A percentile compares a stretch with the other conserved stretches of the same genome.
phyloP scores from a whole-genome alignment of 805 yeast genomes.

The Jamesozyma rosinii region DNA sequence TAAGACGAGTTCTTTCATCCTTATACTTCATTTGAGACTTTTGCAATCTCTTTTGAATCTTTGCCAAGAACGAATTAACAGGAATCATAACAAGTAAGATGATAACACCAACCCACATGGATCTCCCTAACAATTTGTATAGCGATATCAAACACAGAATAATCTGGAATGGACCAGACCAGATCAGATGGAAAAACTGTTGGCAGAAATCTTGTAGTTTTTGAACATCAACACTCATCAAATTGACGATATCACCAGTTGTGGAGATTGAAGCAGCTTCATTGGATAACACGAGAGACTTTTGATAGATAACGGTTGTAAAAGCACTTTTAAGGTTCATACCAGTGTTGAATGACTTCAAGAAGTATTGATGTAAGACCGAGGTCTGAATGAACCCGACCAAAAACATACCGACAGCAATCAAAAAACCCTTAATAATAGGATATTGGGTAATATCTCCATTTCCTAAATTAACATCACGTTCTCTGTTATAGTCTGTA shows the following conservation, averaged over 20 bases:
- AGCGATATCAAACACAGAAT: constrained; percentile 63
- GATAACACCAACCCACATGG: constrained; percentile 95
- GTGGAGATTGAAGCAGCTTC: constrained; percentile 63
- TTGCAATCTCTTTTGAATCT: constrained; percentile 61
- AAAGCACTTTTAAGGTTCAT: constrained; percentile 66
- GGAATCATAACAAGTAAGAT: constrained; percentile 76
- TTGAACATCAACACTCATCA: constrained; percentile 91
- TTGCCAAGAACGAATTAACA: constrained; percentile 60
- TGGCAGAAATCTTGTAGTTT: constrained; percentile 77
- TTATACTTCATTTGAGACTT: constrained; percentile 80
- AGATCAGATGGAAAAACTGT: constrained; percentile 67
- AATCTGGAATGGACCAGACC: constrained; percentile 93
- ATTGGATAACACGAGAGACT: constrained; percentile 57
- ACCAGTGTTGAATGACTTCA: constrained; percentile 64
- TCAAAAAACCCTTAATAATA: constrained; percentile 63
- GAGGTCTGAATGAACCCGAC: constrained; percentile 73
- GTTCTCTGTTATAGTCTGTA: constrained; percentile 35
- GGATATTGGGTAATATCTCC: constrained; percentile 37
- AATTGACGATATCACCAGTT: constrained; percentile 88
- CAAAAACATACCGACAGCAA: constrained; percentile 65
- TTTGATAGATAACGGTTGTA: constrained; percentile 58
- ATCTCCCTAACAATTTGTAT: constrained; percentile 63
- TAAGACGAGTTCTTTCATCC: constrained; percentile 84
- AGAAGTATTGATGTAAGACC: constrained; percentile 68
- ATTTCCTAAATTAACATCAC: constrained; percentile 7